Evolutionary conservation across 169 alveolate genomes (phyloP).

Genomic region (Cryptosporidium ubiquitum): DNA sequence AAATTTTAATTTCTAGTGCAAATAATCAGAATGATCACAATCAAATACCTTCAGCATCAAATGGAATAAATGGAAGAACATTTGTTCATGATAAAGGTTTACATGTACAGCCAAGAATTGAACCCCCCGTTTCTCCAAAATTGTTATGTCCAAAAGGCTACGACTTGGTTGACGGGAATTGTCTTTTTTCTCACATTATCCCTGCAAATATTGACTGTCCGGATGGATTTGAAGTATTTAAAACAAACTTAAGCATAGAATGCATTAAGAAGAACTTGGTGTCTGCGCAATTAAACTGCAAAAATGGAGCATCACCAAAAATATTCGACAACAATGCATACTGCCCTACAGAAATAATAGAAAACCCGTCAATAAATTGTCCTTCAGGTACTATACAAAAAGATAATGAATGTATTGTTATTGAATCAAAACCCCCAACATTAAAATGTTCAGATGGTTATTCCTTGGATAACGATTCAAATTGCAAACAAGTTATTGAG

Average conservation of each 20-base stretch:
- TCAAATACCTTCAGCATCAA: background rate
- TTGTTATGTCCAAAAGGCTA: slow-evolving; percentile 55
- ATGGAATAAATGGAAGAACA: slow-evolving; percentile 31
- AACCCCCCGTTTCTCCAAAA: slow-evolving; percentile 54
- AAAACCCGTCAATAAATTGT: slow-evolving; percentile 13
- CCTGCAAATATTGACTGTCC: slow-evolving; percentile 73
- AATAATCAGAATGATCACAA: background rate
- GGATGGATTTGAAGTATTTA: slow-evolving; percentile 41
- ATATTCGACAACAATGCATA: slow-evolving; percentile 15
- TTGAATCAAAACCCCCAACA: slow-evolving; percentile 44
- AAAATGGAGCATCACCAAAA: slow-evolving; percentile 64
- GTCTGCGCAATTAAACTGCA: slow-evolving; percentile 39
- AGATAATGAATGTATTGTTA: slow-evolving; percentile 12
- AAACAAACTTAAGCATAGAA: slow-evolving; percentile 12
- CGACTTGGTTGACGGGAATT: slow-evolving; percentile 34
- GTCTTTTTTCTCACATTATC: slow-evolving; percentile 36
- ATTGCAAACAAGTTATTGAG: slow-evolving; percentile 69
- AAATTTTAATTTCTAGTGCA: slow-evolving; percentile 13
- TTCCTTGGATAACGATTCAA: slow-evolving; percentile 48
- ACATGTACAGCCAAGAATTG: background rate
- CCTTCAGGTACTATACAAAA: slow-evolving; percentile 37
- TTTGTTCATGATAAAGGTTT: slow-evolving; percentile 56
- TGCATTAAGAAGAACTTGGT: slow-evolving; percentile 12
- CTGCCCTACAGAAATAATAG: slow-evolving; percentile 51
- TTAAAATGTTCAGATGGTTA: slow-evolving; percentile 48